Evolutionary conservation across 1,284 basidiomycete species (phyloP).

Genomic region (Ceratobasidium sp.): DNA sequence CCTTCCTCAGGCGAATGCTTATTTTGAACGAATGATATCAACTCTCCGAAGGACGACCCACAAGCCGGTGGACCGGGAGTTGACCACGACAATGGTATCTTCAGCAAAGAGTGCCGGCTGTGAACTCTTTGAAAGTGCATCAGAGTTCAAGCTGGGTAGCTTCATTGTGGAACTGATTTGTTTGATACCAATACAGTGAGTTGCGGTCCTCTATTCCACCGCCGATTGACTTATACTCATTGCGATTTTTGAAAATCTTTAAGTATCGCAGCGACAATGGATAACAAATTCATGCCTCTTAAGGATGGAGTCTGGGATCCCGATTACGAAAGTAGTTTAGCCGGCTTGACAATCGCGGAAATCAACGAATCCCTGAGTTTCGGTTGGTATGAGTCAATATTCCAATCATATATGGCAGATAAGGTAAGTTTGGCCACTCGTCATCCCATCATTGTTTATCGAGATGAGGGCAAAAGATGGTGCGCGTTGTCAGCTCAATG

Average conservation of each 20-base stretch:
- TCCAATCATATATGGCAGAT: slow-evolving; percentile 64
- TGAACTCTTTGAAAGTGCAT: too few relatives aligned
- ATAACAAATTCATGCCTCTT: slow-evolving; percentile 66
- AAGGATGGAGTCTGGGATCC: slow-evolving; percentile 66
- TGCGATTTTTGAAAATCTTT: slow-evolving; percentile 60
- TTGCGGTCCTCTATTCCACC: slow-evolving; percentile 62
- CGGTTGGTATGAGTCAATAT: slow-evolving; percentile 70
- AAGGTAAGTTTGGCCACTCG: slow-evolving; percentile 55
- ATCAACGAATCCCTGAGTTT: slow-evolving; percentile 45
- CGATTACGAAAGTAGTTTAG: slow-evolving; percentile 65
- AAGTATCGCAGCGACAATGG: slow-evolving; percentile 57
- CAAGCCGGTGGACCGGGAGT: slow-evolving; percentile 58
- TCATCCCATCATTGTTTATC: background rate
- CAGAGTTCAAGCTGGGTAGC: slow-evolving; percentile 45
- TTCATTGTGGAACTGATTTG: slow-evolving; percentile 64
- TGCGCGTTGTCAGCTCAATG: slow-evolving; percentile 69
- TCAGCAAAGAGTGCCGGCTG: background rate
- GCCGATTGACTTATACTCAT: slow-evolving; percentile 64
- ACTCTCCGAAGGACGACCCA: slow-evolving; percentile 56
- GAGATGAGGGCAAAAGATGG: slow-evolving; percentile 54
- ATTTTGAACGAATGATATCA: slow-evolving; percentile 57
- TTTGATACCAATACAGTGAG: slow-evolving; percentile 67
- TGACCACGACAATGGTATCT: slow-evolving; percentile 50
- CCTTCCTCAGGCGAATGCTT: slow-evolving; percentile 49
- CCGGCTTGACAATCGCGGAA: background rate